Base-by-base conservation (phyloP, 192 early-diverging fungal species). In the Gaertneriomyces sp. region DNA sequence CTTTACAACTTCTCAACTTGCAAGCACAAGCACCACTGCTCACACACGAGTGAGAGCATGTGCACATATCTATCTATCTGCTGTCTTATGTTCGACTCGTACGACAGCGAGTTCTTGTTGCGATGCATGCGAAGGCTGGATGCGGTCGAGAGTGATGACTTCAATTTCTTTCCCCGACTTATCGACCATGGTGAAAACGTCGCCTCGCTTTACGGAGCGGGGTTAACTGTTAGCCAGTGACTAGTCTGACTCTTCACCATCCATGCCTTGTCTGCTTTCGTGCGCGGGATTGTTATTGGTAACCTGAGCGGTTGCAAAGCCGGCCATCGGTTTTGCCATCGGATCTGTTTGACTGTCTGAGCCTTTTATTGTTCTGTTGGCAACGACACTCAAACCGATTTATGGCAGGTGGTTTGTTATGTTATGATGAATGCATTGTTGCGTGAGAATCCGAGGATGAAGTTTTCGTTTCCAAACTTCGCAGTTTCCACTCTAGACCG, bases 141-240 rank as follows among this genome's bases (percentile, higher is more conserved):
- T 56, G 54, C 20, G 12, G 33, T 33, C 38, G 70, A 58, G 70
- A 19, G 43, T 51, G 70, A 71, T 60, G 70, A 71, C 17, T 64
- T 40, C 44, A 25, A 72, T 46, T 56, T 53, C 70, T 72, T 72
- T 72, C 70, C 70, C 57, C 70, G 42, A 53, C 70, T 64, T 72
- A 72, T 66, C 70, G 70, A 72, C 70, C 63, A 61, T 72, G 70
- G 42, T 72, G 70, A 72, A 72, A 72, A 57, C 50, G 59, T 17
- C 70, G 70, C 70, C 70, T 60, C 64, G 53, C 64, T 66, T 51
- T 65, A 55, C 58, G 59, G 59, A 66, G 70, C 56, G 64, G 55
- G 70, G 70, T 72, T 66, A 50, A 66, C 63, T 61, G 25, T 46
- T 72, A 66, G 70, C 70, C 70, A 72, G 70, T 61, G 63, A 42